Evolutionary conservation across 108 stramenopile genomes (phyloP), one percentile per base, ranked within the genome.

Genomic region (Nitzschia sp.): DNA sequence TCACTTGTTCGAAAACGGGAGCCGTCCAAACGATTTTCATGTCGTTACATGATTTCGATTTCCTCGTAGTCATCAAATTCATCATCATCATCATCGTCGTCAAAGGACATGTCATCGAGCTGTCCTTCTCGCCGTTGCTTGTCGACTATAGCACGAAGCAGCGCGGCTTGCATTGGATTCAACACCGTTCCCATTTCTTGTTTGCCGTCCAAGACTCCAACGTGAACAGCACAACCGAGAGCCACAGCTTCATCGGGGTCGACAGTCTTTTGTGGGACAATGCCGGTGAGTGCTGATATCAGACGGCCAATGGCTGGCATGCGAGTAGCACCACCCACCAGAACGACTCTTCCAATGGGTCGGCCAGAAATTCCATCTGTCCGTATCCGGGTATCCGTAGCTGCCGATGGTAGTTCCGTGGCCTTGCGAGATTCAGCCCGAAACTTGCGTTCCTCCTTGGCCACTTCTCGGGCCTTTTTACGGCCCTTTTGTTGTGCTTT

Each of bases 211-310:
- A 96, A 69, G 24, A 95, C 82, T n/a, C 93, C 96, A 0, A 87
- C 90, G 34, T 96, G 93, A 0, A 95, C 86, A 9, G 96, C 96
- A 70, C 91, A 91, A 9, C 96, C 96, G 25, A 94, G 64, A 28
- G 92, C 90, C 24, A 96, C 90, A 2, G 89, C 93, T 51, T 96
- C 93, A 62, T 95, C 96, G 0, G 93, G 93, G 64, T 94, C 85
- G 26, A 96, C 90, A 3, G 90, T 90, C 42, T 73, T 71, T 49
- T 89, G 89, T 0, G 92, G 91, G 3, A 81, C 74, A 3, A 85
- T 71, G 2, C 96, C 96, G 18, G 87, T 88, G 33, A 95, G 57
- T 1, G 79, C 85, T 33, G 83, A 73, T 0, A 96, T 64, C 1
- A 96, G 64, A 32, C 83, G 83, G 11, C 78, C 86, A 68, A 96